Base-by-base conservation (phyloP, 2,329 filamentous ascomycete genomes). In the Biscogniauxia mediterranea region DNA sequence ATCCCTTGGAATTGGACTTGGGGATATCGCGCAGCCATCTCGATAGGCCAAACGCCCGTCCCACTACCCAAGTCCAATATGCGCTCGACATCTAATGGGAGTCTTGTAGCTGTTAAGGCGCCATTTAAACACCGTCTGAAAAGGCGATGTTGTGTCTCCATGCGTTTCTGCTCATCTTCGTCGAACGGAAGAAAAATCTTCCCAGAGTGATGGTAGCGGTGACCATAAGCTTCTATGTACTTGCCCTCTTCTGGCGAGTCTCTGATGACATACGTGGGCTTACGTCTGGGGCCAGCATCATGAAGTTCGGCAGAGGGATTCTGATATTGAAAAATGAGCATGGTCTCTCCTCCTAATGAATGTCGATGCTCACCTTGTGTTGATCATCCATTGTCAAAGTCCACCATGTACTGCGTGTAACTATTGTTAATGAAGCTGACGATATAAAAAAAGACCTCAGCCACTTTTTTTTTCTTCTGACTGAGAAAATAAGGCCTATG, bases 1-100 rank as follows among this genome's bases (percentile, higher is more conserved):
- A 79, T 71, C 28, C 78, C 78, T 26, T 77, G 73, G 15, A 81
- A 74, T 3, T 71, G 69, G 25, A 74, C 76, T 25, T 75, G 70
- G 2, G 79, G 78, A 58, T 78, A 77, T 5, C 70, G 70, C 52
- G 71, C 73, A 4, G 74, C 79, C 74, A 79, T 77, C 50, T 79
- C 78, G 54, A 78, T 70, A 49, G 77, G 76, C 79, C 79, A 81
- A 21, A 75, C 64, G 42, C 79, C 79, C 6, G 72, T 79, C 1
- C 79, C 79, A 50, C 74, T 73, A 21, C 79, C 79, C 3, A 81
- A 66, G 59, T 81, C 79, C 21, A 81, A 67, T 32, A 81, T 76
- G 49, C 61, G 59, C n/a, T 66, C 49, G 46, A 68, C 64, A 9
- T 70, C 64, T 5, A 70, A 60, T 17, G 71, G 70, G 17, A 74